A percentile compares a stretch with the other conserved stretches of the same genome.
phyloP scores from a whole-genome alignment of 768 basidiomycete species.

The Panus rudis region DNA sequence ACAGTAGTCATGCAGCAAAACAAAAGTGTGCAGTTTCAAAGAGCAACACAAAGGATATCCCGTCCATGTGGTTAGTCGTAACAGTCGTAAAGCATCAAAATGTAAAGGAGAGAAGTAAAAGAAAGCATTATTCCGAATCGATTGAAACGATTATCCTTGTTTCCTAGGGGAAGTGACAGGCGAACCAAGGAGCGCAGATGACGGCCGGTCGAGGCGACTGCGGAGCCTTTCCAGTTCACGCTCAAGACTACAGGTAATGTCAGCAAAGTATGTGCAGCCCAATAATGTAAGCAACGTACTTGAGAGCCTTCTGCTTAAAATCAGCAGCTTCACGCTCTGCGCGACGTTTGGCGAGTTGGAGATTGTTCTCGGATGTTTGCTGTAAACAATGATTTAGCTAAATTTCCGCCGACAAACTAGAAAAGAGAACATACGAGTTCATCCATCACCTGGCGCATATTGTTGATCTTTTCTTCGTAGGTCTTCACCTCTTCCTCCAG shows the following conservation, averaged over 20 bases:
- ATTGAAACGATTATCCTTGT: background rate
- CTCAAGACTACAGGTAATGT: conserved; percentile 39
- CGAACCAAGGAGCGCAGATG: conserved; percentile 29
- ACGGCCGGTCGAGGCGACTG: conserved; percentile 55
- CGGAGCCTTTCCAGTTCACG: conserved; percentile 64
- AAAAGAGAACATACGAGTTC: conserved; percentile 39
- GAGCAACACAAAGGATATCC: no score
- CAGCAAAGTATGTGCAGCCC: background rate
- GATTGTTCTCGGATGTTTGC: conserved; percentile 66
- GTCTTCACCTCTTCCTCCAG: conserved; percentile 60
- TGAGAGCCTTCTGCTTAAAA: conserved; percentile 61
- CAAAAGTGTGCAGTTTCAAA: no score
- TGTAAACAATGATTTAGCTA: conserved; percentile 19
- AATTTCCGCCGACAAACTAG: background rate
- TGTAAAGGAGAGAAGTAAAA: background rate
- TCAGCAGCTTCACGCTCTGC: conserved; percentile 74
- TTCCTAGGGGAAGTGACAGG: conserved; percentile 31
- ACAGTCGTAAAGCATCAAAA: background rate
- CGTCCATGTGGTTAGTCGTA: no score
- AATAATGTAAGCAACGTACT: conserved; percentile 33
- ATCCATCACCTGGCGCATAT: conserved; percentile 55
- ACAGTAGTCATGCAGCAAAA: no score
- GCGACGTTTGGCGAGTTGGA: conserved; percentile 65
- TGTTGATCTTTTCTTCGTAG: conserved; percentile 51
- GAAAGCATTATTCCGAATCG: background rate